Evolutionary conservation across 176 grass and related monocot species (phyloP).

Genomic region (Chrysopogon serrulatus): DNA sequence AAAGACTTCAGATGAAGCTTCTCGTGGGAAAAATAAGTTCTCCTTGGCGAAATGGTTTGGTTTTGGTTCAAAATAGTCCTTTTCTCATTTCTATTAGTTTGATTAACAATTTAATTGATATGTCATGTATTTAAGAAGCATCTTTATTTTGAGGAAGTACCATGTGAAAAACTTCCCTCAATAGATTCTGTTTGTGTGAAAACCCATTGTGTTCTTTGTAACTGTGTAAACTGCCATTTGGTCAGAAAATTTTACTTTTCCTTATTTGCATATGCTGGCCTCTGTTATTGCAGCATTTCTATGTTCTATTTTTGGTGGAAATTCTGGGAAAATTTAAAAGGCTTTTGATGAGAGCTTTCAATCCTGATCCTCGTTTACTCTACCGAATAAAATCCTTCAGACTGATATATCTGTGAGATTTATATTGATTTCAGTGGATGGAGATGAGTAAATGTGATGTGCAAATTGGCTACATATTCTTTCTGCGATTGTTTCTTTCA

Average conservation of each 20-base stretch:
- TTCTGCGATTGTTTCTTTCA: not conserved
- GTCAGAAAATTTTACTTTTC: constrained; percentile 28
- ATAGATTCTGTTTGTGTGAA: not conserved
- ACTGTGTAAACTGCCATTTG: not conserved
- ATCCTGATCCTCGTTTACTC: too few species aligned
- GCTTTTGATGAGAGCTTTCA: not conserved
- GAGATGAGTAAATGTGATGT: not conserved
- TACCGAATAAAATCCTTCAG: too few species aligned
- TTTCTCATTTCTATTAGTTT: not conserved
- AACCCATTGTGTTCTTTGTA: constrained; percentile 1
- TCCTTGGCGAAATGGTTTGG: constrained; percentile 62
- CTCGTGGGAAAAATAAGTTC: constrained; percentile 49
- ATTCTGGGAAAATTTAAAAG: not conserved
- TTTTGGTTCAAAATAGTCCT: constrained; percentile 48
- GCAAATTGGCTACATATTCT: not conserved
- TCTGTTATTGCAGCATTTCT: not conserved
- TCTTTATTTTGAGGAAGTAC: not conserved
- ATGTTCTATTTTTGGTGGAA: not conserved
- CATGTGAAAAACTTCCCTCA: not conserved
- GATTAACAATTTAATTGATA: not conserved
- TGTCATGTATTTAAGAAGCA: not conserved
- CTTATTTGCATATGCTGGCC: constrained; percentile 12
- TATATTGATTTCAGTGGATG: not conserved
- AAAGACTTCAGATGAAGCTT: constrained; percentile 41
- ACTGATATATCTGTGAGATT: not conserved